A percentile compares a stretch with the other conserved stretches of the same genome.
Conservation (phyloP, 2,329 filamentous ascomycete genomes). For the Colletotrichum truncatum region DNA sequence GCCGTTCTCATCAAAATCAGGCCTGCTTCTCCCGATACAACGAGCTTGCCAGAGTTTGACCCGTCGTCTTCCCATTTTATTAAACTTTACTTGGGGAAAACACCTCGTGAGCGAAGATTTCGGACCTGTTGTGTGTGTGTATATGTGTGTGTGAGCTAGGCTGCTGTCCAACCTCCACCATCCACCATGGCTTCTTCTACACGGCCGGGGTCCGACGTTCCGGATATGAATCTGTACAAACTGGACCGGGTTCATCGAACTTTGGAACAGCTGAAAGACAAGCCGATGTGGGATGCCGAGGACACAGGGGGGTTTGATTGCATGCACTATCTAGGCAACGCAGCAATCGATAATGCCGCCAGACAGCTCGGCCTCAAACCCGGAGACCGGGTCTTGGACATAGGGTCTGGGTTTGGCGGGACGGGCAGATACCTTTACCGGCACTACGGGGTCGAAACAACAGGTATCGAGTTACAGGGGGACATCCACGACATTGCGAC, state of each 20-base stretch:
- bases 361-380: slow-evolving; percentile 21
- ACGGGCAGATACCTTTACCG: slow-evolving; percentile 34
- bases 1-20: no score
- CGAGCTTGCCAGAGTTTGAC: no score
- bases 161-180: neutral
- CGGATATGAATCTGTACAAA: slow-evolving; percentile 28
- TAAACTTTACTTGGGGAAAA: no score
- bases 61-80: no score
- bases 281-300: slow-evolving; percentile 28
- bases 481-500: slow-evolving; percentile 34
- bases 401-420: slow-evolving; percentile 34
- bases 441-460: slow-evolving; percentile 26
- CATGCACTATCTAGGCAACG: slow-evolving; percentile 36
- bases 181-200: neutral
- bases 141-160: no score
- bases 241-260: slow-evolving; percentile 18
- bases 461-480: slow-evolving; percentile 33
- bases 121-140: neutral
- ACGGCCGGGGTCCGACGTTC: slow-evolving; percentile 13
- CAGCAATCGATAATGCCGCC: slow-evolving; percentile 31
- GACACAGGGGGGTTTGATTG: slow-evolving; percentile 34
- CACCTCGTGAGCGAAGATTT: neutral
- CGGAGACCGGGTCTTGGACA: slow-evolving; percentile 30
- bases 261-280: slow-evolving; percentile 16
- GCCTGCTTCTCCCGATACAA: no score